These are phyloP conservation scores for Exophiala oligosperma DNA, from an alignment of 2,329 filamentous ascomycete species.

Conservation along the genomic window DNA sequence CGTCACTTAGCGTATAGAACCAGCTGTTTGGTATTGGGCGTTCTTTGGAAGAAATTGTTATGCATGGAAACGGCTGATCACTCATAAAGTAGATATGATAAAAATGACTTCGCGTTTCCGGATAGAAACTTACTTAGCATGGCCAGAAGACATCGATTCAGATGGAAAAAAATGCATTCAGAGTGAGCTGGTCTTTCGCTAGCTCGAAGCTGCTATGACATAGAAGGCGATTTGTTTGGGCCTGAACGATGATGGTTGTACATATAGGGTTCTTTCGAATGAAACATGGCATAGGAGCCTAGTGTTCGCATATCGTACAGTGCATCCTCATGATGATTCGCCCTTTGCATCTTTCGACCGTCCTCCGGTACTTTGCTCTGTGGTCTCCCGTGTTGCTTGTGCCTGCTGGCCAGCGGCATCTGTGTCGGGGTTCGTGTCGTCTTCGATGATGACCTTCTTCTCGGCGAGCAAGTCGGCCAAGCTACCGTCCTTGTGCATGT, in stretches of 20 bases:
- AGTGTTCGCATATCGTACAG: not conserved
- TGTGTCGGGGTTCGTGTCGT: constrained; percentile 42
- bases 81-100: no score
- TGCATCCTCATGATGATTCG: constrained; percentile 18
- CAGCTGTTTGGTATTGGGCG: not conserved
- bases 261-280: not conserved
- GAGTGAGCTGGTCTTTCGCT: no score
- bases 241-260: not conserved
- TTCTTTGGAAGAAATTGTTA: not conserved
- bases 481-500: constrained; percentile 96
- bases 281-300: not conserved
- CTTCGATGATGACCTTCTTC: constrained; percentile 76
- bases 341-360: constrained; percentile 27
- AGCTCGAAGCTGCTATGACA: no score
- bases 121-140: no score
- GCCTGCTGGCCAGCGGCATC: constrained; percentile 26
- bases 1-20: not conserved
- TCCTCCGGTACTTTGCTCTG: constrained; percentile 23
- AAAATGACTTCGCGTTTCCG: no score
- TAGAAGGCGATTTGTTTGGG: no score
- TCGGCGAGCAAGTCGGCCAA: constrained; percentile 88
- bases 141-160: no score
- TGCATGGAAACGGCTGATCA: no score
- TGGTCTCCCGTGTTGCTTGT: constrained; percentile 13
- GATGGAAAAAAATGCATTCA: no score